These are phyloP conservation scores for Tricholoma hemisulphureum DNA, from an alignment of 768 basidiomycete species.

Conservation along the genomic window DNA sequence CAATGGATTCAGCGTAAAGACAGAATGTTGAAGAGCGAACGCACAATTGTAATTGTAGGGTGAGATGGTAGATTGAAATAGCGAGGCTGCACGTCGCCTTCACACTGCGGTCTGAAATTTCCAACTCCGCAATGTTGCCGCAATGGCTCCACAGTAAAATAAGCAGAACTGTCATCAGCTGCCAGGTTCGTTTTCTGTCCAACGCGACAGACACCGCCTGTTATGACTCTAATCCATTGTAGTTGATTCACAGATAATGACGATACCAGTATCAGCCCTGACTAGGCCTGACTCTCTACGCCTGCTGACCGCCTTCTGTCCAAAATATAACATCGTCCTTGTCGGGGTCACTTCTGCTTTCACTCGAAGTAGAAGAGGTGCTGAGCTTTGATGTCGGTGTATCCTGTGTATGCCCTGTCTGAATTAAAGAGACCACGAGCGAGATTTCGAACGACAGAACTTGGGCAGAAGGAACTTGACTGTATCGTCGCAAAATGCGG, in stretches of 20 bases:
- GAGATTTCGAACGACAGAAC: no score
- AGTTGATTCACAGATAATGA: no score
- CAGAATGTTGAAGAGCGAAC: conserved; percentile 6
- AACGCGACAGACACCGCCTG: no score
- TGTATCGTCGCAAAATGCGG: no score
- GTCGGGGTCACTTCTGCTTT: conserved; percentile 59
- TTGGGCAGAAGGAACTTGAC: no score
- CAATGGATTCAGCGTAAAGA: neutral
- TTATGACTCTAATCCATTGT: no score
- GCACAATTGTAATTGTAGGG: conserved; percentile 5
- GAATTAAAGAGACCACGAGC: no score
- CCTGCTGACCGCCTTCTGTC: neutral
- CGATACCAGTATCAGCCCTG: no score
- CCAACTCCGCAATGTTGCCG: conserved; percentile 10
- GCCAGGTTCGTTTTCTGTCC: no score
- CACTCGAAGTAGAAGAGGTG: conserved; percentile 77
- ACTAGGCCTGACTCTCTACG: no score
- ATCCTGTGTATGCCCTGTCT: neutral
- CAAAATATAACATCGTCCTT: conserved; percentile 43
- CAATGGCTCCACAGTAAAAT: no score
- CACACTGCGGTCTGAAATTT: conserved; percentile 9
- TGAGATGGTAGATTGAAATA: neutral
- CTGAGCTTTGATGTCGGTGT: conserved; percentile 37
- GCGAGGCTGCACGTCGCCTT: neutral
- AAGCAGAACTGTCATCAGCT: no score